Base-by-base conservation (phyloP, 768 basidiomycete genomes). In the Mycena filopes region DNA sequence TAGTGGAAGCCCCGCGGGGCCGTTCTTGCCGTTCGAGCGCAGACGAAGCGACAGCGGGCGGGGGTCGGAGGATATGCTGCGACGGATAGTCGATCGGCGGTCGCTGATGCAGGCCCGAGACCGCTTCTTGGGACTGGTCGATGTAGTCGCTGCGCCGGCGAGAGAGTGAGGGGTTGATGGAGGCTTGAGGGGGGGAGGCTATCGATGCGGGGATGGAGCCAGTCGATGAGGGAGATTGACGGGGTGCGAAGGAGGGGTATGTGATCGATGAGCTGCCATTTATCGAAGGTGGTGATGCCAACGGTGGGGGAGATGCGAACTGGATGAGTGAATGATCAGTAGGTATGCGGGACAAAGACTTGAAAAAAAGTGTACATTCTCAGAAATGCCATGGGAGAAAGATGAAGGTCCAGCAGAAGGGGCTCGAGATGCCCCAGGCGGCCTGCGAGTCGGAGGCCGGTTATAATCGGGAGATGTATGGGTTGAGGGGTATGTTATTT, bases 151-250 rank as follows among this genome's bases (percentile, higher is more conserved):
- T 91, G 48, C 92, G 87, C 60, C 93, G 85, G 7, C 92, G 83
- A 6, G 94, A 81, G 7, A 91, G 83, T 20, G 90, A 89, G 28
- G 90, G 88, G 70, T 94, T 94, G 66, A 95, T 89, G 29, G 95
- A 94, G 12, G 93, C 94, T 75, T 88, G 90, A 2, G 95, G 95
- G 13, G 94, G 95, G 0, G 91, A 84, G 0, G 92, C 81, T 31
- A 87, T 84, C 26, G 60, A 78, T 79, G 68, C 74, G 76, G 64
- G 84, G 72, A 49, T 82, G 65, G 12, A 81, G 77, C 21, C 83
- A 72, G 61, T 76, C 72, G 71, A 36, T 41, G 82, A 70, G 8
- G 84, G 76, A 49, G 82, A 74, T 53, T 78, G 70, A 48, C 77
- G 76, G 12, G 76, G 79, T n/a, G 80, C 57, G 66, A 85, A 81